phyloP scores from a whole-genome alignment of 257 asterid genomes.

The Penstemon eatonii region DNA sequence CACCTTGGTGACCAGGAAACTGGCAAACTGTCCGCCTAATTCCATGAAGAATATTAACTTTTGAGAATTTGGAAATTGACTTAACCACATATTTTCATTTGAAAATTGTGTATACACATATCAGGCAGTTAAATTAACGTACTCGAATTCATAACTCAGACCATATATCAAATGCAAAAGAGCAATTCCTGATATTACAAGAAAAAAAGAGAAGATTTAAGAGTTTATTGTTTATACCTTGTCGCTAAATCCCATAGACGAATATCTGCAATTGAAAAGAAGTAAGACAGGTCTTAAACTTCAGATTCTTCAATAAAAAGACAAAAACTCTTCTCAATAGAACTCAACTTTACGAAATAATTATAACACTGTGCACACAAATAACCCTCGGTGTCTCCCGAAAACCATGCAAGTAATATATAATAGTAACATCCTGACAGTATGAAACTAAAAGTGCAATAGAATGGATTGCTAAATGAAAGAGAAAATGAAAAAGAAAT shows the following conservation, averaged over 20 bases:
- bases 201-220: conserved; percentile 2
- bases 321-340: conserved; percentile 17
- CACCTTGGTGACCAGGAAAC: conserved; percentile 97
- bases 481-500: neutral
- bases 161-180: neutral
- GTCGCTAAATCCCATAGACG: conserved; percentile 94
- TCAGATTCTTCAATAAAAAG: conserved; percentile 18
- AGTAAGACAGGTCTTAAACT: conserved; percentile 15
- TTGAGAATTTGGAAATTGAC: conserved; percentile 6
- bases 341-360: conserved; percentile 2
- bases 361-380: neutral
- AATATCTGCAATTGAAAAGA: conserved; percentile 60
- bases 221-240: conserved; percentile 49
- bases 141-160: neutral
- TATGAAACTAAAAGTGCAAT: conserved; percentile 14
- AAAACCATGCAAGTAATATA: conserved; percentile 1
- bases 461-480: neutral
- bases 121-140: neutral
- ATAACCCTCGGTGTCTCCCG: neutral
- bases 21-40: conserved; percentile 77
- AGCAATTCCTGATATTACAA: neutral
- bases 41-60: conserved; percentile 23
- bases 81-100: neutral
- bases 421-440: neutral
- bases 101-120: neutral